phyloP scores from a whole-genome alignment of 2,329 filamentous ascomycete species.

The Tolypocladium album region DNA sequence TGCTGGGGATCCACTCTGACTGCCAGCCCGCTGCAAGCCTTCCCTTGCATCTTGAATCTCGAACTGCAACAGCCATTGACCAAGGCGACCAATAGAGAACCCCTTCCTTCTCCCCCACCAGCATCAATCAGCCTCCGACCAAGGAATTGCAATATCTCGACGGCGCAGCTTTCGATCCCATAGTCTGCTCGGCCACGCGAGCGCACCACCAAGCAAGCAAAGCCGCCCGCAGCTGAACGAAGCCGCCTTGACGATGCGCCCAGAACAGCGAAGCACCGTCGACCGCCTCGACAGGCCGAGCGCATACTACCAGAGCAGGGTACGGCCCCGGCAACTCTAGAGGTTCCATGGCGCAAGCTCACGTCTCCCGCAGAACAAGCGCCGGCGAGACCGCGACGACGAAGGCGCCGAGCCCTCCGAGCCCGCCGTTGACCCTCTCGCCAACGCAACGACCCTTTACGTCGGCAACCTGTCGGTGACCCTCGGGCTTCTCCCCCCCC shows the following conservation, averaged over 20 bases:
- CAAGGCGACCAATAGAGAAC: background rate
- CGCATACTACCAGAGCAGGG: conserved; percentile 81
- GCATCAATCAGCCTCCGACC: background rate
- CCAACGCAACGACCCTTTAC: conserved; percentile 86
- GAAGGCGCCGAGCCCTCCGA: conserved; percentile 43
- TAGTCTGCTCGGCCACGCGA: background rate
- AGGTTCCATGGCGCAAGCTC: conserved; percentile 1
- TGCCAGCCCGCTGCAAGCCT: background rate
- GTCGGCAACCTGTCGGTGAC: conserved; percentile 77
- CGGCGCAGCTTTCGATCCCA: background rate
- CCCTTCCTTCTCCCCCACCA: background rate
- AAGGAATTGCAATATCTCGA: no score
- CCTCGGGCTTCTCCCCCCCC: background rate
- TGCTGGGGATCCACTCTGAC: background rate
- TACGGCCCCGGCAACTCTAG: conserved; percentile 28
- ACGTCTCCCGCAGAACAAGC: conserved; percentile 50
- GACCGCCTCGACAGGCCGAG: conserved; percentile 90
- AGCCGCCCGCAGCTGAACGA: background rate
- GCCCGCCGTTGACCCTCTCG: conserved; percentile 55
- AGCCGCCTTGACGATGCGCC: conserved; percentile 27
- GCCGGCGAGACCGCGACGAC: conserved; percentile 52
- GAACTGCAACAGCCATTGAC: background rate
- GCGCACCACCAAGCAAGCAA: background rate
- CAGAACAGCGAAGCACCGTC: conserved; percentile 56
- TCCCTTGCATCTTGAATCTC: background rate